Evolutionary conservation across 139 green algal genomes (phyloP), one percentile per base, ranked within the genome.

Genomic region (Gonium pectorale): DNA sequence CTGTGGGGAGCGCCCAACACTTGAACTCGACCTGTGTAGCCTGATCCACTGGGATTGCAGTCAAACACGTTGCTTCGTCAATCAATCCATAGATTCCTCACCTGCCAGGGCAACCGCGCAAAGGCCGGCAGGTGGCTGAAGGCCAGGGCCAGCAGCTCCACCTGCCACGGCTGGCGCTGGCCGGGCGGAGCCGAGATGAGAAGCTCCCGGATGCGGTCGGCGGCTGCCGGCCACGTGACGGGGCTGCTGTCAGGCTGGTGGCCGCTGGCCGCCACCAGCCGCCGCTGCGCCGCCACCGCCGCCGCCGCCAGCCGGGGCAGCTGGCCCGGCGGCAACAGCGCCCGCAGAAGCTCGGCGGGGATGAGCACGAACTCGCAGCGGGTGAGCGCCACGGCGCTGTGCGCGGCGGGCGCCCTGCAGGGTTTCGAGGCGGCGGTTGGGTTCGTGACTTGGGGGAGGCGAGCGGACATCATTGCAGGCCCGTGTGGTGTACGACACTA

Each of bases 101-200:
- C 73, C 72, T 88, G 83, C 83, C 83, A 88, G n/a, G 83, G 63
- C 1, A 88, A 37, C 13, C 69, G 26, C 15, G 83, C 67, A n/a
- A 88, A 83, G 0, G 66, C 83, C 8, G 73, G 73, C 49, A 88
- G n/a, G 27, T n/a, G 29, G 72, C 60, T 83, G 72, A 88, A 83
- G 29, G 62, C 83, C 13, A 46, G 9, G 8, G 83, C 83, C 49
- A 88, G 83, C n/a, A 70, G 43, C 72, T 88, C 83, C 51, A 88
- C 83, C 73, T 88, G 83, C 83, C 83, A 88, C 27, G 79, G 79
- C 63, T 85, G 79, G 46, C 79, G 63, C n/a, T 75, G 64, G 4
- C 79, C 79, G 5, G 79, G 64, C 4, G 31, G 29, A 27, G 64
- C 9, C 21, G 24, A 11, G 35, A 35, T 26, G 35, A 85, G 64